Conservation (phyloP, 225 moss, liverwort and hornwort species). For the Polytrichum formosum region DNA sequence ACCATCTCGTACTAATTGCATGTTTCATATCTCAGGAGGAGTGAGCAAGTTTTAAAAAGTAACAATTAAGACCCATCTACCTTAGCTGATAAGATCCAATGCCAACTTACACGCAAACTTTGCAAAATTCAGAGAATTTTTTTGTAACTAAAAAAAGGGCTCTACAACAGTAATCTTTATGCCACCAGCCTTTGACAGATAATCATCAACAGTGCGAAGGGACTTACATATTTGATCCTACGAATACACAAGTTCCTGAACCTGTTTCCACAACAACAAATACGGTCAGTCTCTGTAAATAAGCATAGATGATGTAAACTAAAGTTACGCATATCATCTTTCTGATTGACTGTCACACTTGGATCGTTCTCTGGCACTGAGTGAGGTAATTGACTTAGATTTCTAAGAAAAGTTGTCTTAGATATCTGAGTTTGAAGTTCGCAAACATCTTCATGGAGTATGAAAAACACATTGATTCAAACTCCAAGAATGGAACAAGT, state of each 20-base stretch:
- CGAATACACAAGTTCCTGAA: conserved; percentile 20
- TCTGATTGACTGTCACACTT: too few species aligned
- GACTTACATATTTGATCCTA: conserved; percentile 30
- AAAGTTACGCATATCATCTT: too few species aligned
- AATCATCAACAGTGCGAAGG: neutral
- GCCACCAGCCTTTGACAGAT: neutral
- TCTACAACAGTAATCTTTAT: neutral
- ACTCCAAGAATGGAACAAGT: too few species aligned
- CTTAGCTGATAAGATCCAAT: neutral
- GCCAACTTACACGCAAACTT: neutral
- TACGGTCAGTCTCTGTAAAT: neutral
- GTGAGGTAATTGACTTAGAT: neutral
- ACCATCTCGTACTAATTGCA: too few species aligned
- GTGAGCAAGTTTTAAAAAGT: too few species aligned
- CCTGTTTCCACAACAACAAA: conserved; percentile 18
- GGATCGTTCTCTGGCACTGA: neutral
- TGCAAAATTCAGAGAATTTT: neutral
- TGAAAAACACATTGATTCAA: neutral
- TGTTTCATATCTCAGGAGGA: too few species aligned
- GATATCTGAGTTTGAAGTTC: neutral
- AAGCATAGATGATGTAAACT: too few species aligned
- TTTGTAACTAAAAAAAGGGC: neutral
- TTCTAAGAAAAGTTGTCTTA: neutral
- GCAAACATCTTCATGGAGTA: neutral
- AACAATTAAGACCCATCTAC: too few species aligned